Percentiles rank a stretch among this genome's conserved stretches.
phyloP scores from a whole-genome alignment of 768 basidiomycete species.

The Dioszegia crocea region DNA sequence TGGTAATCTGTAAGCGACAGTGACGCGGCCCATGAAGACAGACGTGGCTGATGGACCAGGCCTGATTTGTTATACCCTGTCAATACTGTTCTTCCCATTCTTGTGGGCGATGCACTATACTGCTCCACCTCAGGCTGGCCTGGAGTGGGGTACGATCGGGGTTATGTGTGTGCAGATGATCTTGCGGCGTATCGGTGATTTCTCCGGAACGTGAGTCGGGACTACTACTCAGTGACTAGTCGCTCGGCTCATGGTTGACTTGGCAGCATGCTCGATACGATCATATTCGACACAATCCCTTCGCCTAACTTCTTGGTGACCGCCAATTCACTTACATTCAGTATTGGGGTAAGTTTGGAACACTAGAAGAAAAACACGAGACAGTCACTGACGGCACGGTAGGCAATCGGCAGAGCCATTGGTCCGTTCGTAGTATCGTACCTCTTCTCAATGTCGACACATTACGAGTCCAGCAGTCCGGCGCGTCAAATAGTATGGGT shows the following conservation, averaged over 20 bases:
- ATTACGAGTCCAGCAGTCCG: conserved; percentile 14
- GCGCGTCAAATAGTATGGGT: conserved; percentile 36
- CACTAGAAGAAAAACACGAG: too few relatives aligned
- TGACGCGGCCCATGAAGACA: too few relatives aligned
- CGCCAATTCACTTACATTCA: conserved; percentile 36
- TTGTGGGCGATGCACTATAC: conserved; percentile 24
- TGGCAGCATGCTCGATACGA: conserved; percentile 25
- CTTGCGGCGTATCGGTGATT: conserved; percentile 30
- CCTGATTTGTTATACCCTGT: conserved; percentile 26
- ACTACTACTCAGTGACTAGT: not conserved
- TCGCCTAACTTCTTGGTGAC: conserved; percentile 27
- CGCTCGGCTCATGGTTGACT: not conserved
- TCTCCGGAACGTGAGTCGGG: conserved; percentile 27
- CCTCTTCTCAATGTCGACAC: conserved; percentile 33
- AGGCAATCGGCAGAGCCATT: conserved; percentile 25
- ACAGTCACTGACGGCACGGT: too few relatives aligned
- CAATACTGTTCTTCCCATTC: conserved; percentile 25
- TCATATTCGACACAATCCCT: conserved; percentile 31
- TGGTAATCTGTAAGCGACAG: conserved; percentile 18
- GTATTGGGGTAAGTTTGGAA: conserved; percentile 19
- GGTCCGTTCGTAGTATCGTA: conserved; percentile 35
- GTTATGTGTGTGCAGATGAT: conserved; percentile 28
- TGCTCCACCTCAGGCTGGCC: not conserved
- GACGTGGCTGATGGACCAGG: conserved; percentile 12
- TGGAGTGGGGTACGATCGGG: conserved; percentile 12